A percentile compares a stretch with the other conserved stretches of the same genome.
Conservation (phyloP, 2,329 filamentous ascomycete species). For the Xylariaceae sp. region DNA sequence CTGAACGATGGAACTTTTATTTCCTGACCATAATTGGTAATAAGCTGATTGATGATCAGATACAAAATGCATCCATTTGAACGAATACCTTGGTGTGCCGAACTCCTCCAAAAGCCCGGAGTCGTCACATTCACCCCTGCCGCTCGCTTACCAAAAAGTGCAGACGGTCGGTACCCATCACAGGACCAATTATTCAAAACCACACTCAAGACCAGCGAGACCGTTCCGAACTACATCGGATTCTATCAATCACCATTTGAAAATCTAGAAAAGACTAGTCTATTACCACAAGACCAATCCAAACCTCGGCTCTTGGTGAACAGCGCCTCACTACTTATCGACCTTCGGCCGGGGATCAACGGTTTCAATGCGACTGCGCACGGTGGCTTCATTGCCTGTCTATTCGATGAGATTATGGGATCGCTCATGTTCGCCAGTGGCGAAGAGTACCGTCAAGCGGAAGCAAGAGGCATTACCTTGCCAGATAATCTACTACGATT, state of each 20-base stretch:
- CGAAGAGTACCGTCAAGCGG: not conserved
- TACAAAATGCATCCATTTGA: constrained; percentile 8
- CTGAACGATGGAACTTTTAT: too few species aligned
- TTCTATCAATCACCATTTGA: constrained; percentile 6
- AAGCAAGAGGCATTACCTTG: not conserved
- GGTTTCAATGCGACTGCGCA: constrained; percentile 3
- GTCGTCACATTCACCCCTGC: constrained; percentile 4
- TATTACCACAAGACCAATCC: not conserved
- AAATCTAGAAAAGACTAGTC: not conserved
- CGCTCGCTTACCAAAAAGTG: not conserved
- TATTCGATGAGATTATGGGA: constrained; percentile 7
- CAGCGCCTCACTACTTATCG: not conserved
- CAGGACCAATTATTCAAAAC: constrained; percentile 7
- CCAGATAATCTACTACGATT: not conserved
- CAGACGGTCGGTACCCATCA: not conserved
- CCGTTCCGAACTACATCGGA: constrained; percentile 1
- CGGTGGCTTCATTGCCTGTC: constrained; percentile 1
- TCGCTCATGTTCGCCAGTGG: not conserved
- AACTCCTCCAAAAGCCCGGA: constrained; percentile 3
- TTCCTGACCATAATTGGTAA: too few species aligned
- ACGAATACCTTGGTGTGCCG: constrained; percentile 4
- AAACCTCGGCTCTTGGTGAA: constrained; percentile 1
- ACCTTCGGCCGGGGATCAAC: constrained; percentile 1
- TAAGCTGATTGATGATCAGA: too few species aligned
- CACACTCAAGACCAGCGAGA: not conserved